Percentiles rank a stretch among this genome's conserved stretches.
Conservation (phyloP, 139 green algal genomes). For the Edaphochlamys debaryana region DNA sequence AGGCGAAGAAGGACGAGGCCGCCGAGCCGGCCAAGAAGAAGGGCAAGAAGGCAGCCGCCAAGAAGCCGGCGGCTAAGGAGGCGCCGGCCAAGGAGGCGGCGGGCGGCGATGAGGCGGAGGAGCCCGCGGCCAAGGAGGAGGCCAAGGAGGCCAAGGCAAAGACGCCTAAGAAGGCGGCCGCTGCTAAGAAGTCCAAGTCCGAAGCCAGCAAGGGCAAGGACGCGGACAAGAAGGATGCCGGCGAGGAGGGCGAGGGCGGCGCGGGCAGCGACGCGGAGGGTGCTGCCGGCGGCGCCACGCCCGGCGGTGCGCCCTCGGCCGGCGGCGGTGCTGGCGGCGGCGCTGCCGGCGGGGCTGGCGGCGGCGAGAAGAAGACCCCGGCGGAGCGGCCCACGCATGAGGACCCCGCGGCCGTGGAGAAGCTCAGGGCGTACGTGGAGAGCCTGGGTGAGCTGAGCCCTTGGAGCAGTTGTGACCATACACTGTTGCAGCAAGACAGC, state of each 20-base stretch:
- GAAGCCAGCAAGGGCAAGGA: background rate
- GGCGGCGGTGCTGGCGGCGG: too few species aligned
- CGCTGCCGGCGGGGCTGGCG: background rate
- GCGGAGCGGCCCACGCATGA: conserved; percentile 5
- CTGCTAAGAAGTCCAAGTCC: background rate
- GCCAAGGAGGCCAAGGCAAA: background rate
- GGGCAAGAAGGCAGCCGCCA: background rate
- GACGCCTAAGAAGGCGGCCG: background rate
- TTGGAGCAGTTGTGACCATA: too few species aligned
- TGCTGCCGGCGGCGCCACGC: background rate
- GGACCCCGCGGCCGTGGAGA: conserved; percentile 35
- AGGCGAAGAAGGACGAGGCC: background rate
- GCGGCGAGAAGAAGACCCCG: background rate
- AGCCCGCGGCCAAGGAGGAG: background rate
- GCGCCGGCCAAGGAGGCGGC: background rate
- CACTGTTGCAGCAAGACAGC: too few species aligned
- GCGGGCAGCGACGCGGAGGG: background rate
- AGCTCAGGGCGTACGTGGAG: conserved; percentile 37
- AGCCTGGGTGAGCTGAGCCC: conserved; percentile 27
- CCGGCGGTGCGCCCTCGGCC: too few species aligned
- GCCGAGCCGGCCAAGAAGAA: background rate
- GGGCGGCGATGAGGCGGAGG: background rate
- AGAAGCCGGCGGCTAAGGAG: background rate
- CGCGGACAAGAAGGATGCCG: background rate
- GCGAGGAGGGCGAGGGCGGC: background rate